phyloP scores from a whole-genome alignment of 108 stramenopile genomes.

The Pseudonitzschia delicatissima region DNA sequence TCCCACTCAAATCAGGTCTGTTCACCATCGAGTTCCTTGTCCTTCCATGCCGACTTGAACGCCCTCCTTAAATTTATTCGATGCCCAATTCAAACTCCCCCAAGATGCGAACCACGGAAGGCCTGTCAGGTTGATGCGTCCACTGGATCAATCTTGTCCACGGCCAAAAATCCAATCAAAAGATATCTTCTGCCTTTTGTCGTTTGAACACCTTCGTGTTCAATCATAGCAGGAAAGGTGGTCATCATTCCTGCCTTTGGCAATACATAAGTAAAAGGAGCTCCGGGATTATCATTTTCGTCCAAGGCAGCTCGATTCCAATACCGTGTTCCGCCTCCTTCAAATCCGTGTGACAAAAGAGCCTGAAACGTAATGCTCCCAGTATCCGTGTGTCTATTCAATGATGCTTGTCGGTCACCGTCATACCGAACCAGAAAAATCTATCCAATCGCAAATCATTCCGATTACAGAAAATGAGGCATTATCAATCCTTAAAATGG shows the following conservation, averaged over 20 bases:
- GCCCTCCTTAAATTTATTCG: constrained; percentile 42
- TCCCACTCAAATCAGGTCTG: too few relatives aligned
- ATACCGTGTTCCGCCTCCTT: constrained; percentile 67
- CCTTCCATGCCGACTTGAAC: constrained; percentile 5
- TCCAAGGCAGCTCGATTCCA: constrained; percentile 24
- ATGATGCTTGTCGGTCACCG: constrained; percentile 32
- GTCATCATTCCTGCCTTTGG: constrained; percentile 50
- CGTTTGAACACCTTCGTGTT: constrained; percentile 58
- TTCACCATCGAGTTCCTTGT: neutral
- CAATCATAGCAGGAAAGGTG: constrained; percentile 37
- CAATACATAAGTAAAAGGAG: constrained; percentile 38
- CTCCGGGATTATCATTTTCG: neutral
- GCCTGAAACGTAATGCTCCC: constrained; percentile 55
- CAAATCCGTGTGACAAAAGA: constrained; percentile 63
- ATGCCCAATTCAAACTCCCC: constrained; percentile 48
- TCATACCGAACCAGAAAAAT: constrained; percentile 66
- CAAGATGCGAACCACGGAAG: constrained; percentile 52
- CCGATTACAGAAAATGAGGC: too few relatives aligned
- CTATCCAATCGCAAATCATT: too few relatives aligned
- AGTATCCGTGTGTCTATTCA: constrained; percentile 51
- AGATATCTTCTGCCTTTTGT: constrained; percentile 59
- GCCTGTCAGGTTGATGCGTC: constrained; percentile 27
- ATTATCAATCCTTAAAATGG: too few relatives aligned
- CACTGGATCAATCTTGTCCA: constrained; percentile 65
- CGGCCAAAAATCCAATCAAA: constrained; percentile 56